Conservation (phyloP, 805 yeast genomes). For the Sugiyamaella valdiviana region DNA sequence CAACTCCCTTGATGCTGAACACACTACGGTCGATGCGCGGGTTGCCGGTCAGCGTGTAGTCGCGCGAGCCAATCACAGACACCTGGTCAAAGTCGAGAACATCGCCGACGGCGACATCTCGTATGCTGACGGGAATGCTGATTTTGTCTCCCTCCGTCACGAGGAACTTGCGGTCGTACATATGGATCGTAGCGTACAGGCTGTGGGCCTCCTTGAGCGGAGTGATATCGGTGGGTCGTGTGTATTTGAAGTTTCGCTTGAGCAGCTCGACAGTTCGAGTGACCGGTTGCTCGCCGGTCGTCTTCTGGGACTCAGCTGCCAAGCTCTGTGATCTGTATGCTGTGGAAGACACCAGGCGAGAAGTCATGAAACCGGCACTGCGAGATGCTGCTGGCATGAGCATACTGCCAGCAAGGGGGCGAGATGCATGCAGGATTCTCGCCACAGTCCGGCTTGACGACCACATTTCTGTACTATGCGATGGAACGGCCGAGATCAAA, state of each 20-base stretch:
- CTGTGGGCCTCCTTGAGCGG: conserved; percentile 62
- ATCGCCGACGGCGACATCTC: conserved; percentile 78
- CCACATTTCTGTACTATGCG: too few relatives aligned
- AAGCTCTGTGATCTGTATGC: not conserved
- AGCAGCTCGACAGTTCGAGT: conserved; percentile 11
- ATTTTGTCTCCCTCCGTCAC: conserved; percentile 89
- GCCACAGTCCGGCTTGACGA: too few relatives aligned
- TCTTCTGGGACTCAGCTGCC: not conserved
- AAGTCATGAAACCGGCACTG: not conserved
- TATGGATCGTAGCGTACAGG: conserved; percentile 73
- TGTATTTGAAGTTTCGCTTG: conserved; percentile 18
- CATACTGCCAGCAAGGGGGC: too few relatives aligned
- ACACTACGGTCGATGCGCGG: conserved; percentile 46
- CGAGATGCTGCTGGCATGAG: not conserved
- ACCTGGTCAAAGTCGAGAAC: conserved; percentile 67
- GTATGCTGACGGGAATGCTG: conserved; percentile 70
- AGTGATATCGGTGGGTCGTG: conserved; percentile 39
- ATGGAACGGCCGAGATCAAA: too few relatives aligned
- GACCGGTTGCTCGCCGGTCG: too few relatives aligned
- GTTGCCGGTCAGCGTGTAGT: conserved; percentile 58
- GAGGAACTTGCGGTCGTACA: conserved; percentile 78
- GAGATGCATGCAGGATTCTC: too few relatives aligned
- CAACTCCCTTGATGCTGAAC: conserved; percentile 64
- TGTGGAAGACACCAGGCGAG: not conserved
- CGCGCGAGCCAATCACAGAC: conserved; percentile 76